Base-by-base conservation (phyloP, 345 rosid genomes). In the Gossypium turneri region DNA sequence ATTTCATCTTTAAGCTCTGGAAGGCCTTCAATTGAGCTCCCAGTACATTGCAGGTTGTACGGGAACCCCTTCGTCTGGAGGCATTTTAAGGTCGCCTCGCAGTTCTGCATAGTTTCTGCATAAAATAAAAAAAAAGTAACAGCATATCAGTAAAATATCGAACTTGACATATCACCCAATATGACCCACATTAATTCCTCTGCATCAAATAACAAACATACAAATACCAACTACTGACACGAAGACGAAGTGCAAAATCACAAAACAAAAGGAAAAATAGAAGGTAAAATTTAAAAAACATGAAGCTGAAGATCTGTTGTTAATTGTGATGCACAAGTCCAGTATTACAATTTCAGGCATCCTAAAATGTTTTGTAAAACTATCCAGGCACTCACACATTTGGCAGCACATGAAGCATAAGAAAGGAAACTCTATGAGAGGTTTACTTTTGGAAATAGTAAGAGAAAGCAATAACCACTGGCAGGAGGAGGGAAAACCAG, bases 1-100 rank as follows among this genome's bases (percentile, higher is more conserved):
- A 77, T 73, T 74, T 73, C 84, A 81, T 85, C 80, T 75, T 85
- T 84, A 56, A 73, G 81, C 73, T 81, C 82, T n/a, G 82, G 52
- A 67, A 83, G 59, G 10, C 79, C 75, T 79, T 84, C 85, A 47
- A 74, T 59, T 4, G 84, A 64, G 80, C 81, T 87, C 83, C 88
- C 83, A 41, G 75, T 76, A 70, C 27, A 52, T 47, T 77, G 83
- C 76, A 72, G 71, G 29, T 51, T 79, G 76, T 58, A 80, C 72
- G 85, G 82, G 80, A 81, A 79, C 75, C 80, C 90, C 70, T 81
- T 77, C 41, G 80, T 69, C 80, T 76, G 82, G 84, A 82, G 86
- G 80, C 89, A 82, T 76, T 83, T 79, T 69, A 80, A 67, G 68
- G 90, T 72, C 75, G 86, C 93, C 87, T 78, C 88, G 10, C 87